Evolutionary conservation across 768 basidiomycete genomes (phyloP), one percentile per base, ranked within the genome.

Genomic region (Boletus tomentosulus): DNA sequence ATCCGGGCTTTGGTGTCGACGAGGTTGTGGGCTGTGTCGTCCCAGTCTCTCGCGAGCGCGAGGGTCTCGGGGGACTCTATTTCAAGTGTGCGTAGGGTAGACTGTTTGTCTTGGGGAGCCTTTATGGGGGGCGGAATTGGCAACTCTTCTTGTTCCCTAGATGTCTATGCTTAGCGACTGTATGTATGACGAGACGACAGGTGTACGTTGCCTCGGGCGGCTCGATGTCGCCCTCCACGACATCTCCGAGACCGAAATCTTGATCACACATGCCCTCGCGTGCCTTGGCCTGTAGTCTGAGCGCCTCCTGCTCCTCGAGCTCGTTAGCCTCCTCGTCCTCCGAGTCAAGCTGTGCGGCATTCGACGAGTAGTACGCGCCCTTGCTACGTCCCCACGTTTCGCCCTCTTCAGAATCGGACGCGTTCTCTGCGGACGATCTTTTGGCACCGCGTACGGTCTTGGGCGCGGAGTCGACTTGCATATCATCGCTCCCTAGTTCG

Each of bases 291-390:
- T 96, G 95, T 43, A 96, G 71, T 53, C 91, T 76, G 60, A 72
- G 84, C 7, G 89, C 90, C 68, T 98, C 94, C 65, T 87, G 84
- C 66, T 92, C 91, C 64, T 98, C 93, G 47, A 96, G 72, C 59
- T 89, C 87, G 63, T 89, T 82, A 33, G 84, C 89, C 68, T 96
- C 94, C 62, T 96, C 94, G 58, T 95, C 87, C 60, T 90, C 89
- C 35, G 86, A 87, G 49, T 90, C 90, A 35, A 92, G 73, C 51
- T 89, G 74, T 34, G 78, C 86, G 31, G 89, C 91, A 67, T 92
- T 92, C 4, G 88, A 89, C 4, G 90, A 83, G 66, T 96, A 96
- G 71, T 95, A 98, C 4, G 83, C 86, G 38, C 83, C 77, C 70
- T 86, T 86, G 57, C 83, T 81, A 55, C 74, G 77, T 10, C 94